Evolutionary conservation across 164 flowering plant species (phyloP).

Genomic region (Warburgia ugandensis): DNA sequence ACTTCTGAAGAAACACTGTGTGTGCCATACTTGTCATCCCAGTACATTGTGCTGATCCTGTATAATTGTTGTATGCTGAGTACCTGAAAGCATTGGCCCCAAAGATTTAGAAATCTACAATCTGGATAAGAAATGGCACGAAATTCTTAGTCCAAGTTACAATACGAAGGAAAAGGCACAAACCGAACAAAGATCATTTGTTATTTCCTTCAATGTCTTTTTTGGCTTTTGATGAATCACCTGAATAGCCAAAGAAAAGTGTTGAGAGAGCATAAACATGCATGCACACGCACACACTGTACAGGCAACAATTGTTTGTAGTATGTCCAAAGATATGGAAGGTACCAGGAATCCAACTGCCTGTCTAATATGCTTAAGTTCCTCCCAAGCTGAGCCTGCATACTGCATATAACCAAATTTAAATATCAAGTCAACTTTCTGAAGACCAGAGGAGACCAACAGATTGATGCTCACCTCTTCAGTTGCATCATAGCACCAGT

Average conservation of each 20-base stretch:
- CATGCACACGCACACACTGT: too few species aligned
- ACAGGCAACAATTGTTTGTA: neutral
- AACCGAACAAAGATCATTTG: constrained; percentile 89
- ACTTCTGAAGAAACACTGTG: constrained; percentile 94
- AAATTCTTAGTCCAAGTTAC: neutral
- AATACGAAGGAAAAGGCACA: too few species aligned
- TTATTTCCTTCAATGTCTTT: constrained; percentile 81
- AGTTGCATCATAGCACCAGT: constrained; percentile 77
- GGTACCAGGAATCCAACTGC: constrained; percentile 96
- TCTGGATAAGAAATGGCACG: neutral
- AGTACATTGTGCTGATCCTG: constrained; percentile 97
- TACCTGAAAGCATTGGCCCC: constrained; percentile 42
- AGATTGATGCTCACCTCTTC: constrained; percentile 56
- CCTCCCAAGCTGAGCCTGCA: constrained; percentile 96
- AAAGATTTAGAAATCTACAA: neutral
- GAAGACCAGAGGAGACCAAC: too few species aligned
- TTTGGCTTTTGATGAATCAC: constrained; percentile 97
- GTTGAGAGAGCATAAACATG: neutral
- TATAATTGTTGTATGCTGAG: constrained; percentile 94
- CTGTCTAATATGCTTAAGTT: constrained; percentile 89
- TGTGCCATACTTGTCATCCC: constrained; percentile 99
- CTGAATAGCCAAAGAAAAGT: too few species aligned
- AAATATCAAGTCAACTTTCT: neutral
- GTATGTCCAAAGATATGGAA: neutral
- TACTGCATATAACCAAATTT: constrained; percentile 36